Percentiles rank a stretch among this genome's conserved stretches.
Conservation (phyloP, 2,329 filamentous ascomycete genomes). For the Leptographium radiaticola region DNA sequence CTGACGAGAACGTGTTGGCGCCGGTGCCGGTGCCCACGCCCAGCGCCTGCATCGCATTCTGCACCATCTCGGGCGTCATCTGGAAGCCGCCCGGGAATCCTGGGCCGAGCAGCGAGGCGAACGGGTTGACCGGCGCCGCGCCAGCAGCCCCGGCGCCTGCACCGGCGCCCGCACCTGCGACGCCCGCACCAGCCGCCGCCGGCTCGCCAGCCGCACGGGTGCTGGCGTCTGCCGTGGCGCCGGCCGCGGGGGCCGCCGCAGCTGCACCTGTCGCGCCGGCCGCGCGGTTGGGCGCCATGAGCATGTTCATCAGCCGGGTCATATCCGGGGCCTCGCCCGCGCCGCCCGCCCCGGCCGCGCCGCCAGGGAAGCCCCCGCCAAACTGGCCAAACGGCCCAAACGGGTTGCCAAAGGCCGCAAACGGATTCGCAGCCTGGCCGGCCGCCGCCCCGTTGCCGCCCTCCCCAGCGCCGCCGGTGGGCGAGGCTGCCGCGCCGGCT, state of each 20-base stretch:
- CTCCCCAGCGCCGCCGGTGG: conserved; percentile 6
- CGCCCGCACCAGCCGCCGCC: background rate
- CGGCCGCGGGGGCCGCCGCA: background rate
- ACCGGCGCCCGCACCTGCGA: background rate
- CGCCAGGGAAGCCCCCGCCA: background rate
- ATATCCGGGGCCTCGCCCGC: background rate
- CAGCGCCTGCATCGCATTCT: conserved; percentile 40
- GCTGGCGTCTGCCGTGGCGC: background rate
- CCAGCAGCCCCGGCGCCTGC: conserved; percentile 8
- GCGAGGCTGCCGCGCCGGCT: conserved; percentile 26
- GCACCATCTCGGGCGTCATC: conserved; percentile 41
- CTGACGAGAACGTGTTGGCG: conserved; percentile 8
- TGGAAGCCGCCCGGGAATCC: conserved; percentile 19
- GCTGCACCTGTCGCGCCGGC: conserved; percentile 7
- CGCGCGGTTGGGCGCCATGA: conserved; percentile 5
- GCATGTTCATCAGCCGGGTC: background rate
- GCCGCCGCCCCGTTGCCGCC: background rate
- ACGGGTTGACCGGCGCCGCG: conserved; percentile 43
- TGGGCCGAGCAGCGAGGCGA: conserved; percentile 46
- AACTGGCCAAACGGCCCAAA: background rate
- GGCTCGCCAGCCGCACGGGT: background rate
- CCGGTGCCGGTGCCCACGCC: conserved; percentile 21
- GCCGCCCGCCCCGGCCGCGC: conserved; percentile 12
- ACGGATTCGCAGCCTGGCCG: conserved; percentile 22
- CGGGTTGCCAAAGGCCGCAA: conserved; percentile 18